Evolutionary conservation across 2,329 filamentous ascomycete species (phyloP).

Genomic region (Alternaria ventricosa): DNA sequence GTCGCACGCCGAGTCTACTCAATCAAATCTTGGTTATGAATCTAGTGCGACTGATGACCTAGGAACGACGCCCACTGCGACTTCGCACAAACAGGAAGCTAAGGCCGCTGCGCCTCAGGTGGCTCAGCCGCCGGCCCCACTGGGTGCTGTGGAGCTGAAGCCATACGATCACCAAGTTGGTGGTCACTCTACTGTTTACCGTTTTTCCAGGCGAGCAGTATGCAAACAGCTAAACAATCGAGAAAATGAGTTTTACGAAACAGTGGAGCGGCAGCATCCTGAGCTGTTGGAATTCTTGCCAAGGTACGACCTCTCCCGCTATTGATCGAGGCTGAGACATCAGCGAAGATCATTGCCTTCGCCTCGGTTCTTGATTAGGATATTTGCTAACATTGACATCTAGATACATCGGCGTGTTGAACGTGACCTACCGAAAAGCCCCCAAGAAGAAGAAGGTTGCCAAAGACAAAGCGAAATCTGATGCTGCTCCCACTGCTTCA

Average conservation of each 20-base stretch:
- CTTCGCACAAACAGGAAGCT: conserved; percentile 36
- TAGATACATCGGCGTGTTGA: conserved; percentile 95
- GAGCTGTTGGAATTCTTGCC: conserved; percentile 90
- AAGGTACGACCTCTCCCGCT: conserved; percentile 56
- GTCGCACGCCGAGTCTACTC: conserved; percentile 51
- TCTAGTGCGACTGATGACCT: conserved; percentile 63
- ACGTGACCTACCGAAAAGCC: conserved; percentile 91
- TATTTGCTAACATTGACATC: conserved; percentile 43
- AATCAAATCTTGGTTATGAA: conserved; percentile 57
- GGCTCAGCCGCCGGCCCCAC: conserved; percentile 61
- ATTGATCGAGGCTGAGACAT: conserved; percentile 49
- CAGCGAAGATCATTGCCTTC: conserved; percentile 42
- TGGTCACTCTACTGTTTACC: conserved; percentile 94
- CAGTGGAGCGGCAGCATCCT: conserved; percentile 87
- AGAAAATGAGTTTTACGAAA: conserved; percentile 99
- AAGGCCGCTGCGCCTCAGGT: conserved; percentile 36
- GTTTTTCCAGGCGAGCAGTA: conserved; percentile 91
- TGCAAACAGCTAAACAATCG: conserved; percentile 98
- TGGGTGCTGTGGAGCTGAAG: conserved; percentile 93
- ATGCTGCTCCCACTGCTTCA: conserved; percentile 18
- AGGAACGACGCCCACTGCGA: conserved; percentile 48
- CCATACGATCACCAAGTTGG: conserved; percentile 98
- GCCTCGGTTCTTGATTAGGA: background rate
- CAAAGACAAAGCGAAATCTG: conserved; percentile 39
- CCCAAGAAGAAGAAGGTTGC: conserved; percentile 64